Base-by-base conservation (phyloP, 2,329 filamentous ascomycete species). In the Alternaria novae-zelandiae region DNA sequence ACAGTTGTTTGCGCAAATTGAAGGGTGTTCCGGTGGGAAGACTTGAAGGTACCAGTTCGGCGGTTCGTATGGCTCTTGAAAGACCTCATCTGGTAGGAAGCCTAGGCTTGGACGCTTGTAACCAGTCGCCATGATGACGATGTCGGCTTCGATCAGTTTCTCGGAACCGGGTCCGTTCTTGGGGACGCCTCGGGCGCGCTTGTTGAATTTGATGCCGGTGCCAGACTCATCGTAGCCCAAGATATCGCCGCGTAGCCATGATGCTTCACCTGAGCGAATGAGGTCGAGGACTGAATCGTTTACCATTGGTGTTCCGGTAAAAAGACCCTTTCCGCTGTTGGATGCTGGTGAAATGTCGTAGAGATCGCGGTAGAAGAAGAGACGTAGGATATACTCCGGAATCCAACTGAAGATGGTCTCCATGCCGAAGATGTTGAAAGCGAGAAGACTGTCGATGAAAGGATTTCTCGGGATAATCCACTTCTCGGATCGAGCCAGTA, bases 31-130 rank as follows among this genome's bases (percentile, higher is more conserved):
- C 0, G 93, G 91, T 5, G 93, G 93, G 80, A 96, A 96, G 0
- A 91, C 91, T 78, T 96, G 93, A 0, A 96, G 86, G 70, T 96
- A 96, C 93, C 93, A 96, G 77, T 93, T 94, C 0, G 93, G 93
- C 1, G 93, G 91, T 1, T 84, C 82, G 70, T 96, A 96, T 0
- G 91, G 90, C 65, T 91, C 87, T 10, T 87, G 76, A 75, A 96
- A 96, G 72, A 87, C 89, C 56, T 93, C 88, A 0, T 88, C 82
- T 0, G 93, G 93, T 0, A 97, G 83, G 78, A 96, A 96, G 11
- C 83, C 83, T 1, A 96, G 85, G 4, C 86, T 87, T 0, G 93
- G 93, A 0, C 93, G 86, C 71, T 92, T 86, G 82, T 89, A 96
- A 1, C 93, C 93, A 0, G 93, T 96, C 0, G 93, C 93, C 86